Evolutionary conservation across 116 monocot species (phyloP), one percentile per base, ranked within the genome.

Genomic region (Zostera marina): DNA sequence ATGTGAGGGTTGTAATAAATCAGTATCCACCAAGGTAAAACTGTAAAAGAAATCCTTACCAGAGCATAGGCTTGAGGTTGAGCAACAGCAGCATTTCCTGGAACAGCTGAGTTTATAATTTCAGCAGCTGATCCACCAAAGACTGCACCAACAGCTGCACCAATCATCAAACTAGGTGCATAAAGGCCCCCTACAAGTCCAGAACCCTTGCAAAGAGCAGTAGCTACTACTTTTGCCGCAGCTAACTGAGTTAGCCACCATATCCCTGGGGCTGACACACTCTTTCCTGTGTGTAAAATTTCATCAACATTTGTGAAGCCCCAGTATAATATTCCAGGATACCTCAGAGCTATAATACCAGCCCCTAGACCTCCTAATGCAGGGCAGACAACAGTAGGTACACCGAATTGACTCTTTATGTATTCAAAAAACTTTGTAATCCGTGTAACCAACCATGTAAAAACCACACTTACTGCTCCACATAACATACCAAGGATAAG

Each of bases 281-380:
- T 81, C 51, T 98, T 98, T n/a, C 98, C 98, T 25, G 98, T 90
- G 58, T 98, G 98, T 54, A 98, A 64, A 69, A 98, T 98, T 65
- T 98, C 98, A 65, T 98, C 98, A 51, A 98, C 98, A 67, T 98
- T 98, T 60, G 98, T 98, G 65, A 98, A 98, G 41, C 98, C 98
- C 98, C 90, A 98, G 64, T 98, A 98, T 24, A 98, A 70, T 65
- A 82, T 74, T 53, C 98, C 98, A 68, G 98, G 98, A 60, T 98
- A 98, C 52, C 78, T 89, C 32, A 98, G 73, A 60, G 98, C 98
- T 68, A 98, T 98, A 26, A 98, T 64, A 26, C 98, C 98, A 59
- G 90, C 90, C 49, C 98, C 98, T 70, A 98, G 73, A 76, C 98
- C 98, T 63, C 98, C 98, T 65, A 98, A 61, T 54, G 98, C 90